Evolutionary conservation across 2,329 filamentous ascomycete species (phyloP), one percentile per base, ranked within the genome.

Genomic region (Talaromyces pinophilus): DNA sequence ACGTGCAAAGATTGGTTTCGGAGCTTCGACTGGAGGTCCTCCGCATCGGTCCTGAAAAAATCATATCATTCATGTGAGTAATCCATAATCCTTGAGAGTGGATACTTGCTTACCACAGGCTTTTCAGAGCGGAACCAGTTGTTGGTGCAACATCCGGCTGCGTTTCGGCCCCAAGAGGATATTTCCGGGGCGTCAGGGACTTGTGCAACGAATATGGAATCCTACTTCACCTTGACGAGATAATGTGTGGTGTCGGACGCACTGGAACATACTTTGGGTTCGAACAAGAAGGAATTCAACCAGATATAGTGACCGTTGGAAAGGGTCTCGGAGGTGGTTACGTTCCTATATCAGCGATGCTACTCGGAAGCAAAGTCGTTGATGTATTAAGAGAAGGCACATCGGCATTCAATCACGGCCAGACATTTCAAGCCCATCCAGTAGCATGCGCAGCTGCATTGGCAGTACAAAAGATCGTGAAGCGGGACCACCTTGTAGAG

Each of bases 211-310:
- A 85, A 68, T 83, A 94, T 72, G 91, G 89, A 0, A 87, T 89
- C 0, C 83, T 95, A 0, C 81, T 95, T 22, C 89, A 94, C 59
- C 78, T 94, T 0, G 92, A 95, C 72, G 92, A 94, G 73, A 83
- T 92, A 54, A 92, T 93, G 89, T 84, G 82, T 69, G 86, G 87
- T 2, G 84, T 85, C 78, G 87, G 86, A 8, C 81, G 86, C 5
- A 82, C 80, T 15, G 86, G 86, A 1, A 84, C 83, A 1, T 73
- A 86, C 3, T 85, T 87, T 70, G 86, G 84, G 6, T 88, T 85
- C 84, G 81, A 88, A 68, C 81, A 86, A 60, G 83, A 87, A 65
- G 81, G 75, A n/a, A 80, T 87, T 2, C 79, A 82, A 0, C 87
- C 87, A 0, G 86, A 88, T 70, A 82, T 89, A 22, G 82, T 86